Percentiles rank a stretch among this genome's conserved stretches.
Evolutionary conservation across 805 yeast genomes (phyloP).

Genomic region (Dipodascopsis uninucleata): DNA sequence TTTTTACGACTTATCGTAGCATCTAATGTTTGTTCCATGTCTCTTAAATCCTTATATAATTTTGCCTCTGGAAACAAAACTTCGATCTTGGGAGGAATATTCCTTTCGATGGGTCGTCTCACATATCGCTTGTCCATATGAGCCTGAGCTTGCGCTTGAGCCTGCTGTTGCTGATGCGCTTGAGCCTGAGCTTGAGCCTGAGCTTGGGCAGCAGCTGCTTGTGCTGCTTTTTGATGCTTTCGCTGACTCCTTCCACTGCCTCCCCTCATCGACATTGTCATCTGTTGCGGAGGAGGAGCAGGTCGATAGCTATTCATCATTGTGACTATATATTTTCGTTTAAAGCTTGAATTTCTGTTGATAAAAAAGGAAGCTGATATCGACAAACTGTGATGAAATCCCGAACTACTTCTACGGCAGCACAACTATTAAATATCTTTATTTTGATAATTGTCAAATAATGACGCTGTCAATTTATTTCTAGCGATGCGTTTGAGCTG

Average conservation of each 20-base stretch:
- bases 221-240: no score
- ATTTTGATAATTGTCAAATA: no score
- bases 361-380: no score
- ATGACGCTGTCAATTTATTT: no score
- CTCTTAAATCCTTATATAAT: slow-evolving; percentile 63
- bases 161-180: slow-evolving; percentile 11
- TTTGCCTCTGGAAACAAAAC: slow-evolving; percentile 64
- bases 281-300: slow-evolving; percentile 1
- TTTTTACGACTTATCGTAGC: slow-evolving; percentile 77
- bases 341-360: no score
- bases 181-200: slow-evolving; percentile 18
- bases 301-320: slow-evolving; percentile 2
- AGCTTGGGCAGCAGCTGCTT: no score
- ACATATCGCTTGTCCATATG: slow-evolving; percentile 27
- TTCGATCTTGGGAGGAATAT: slow-evolving; percentile 47
- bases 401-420: no score
- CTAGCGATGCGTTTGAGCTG: no score
- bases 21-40: slow-evolving; percentile 81
- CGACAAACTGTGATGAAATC: no score
- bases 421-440: no score
- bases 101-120: slow-evolving; percentile 50
- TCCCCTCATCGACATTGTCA: no score
- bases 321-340: not conserved
- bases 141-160: not conserved
- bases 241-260: no score